Percentiles rank a stretch among this genome's conserved stretches.
Conservation (phyloP, 192 early-diverging fungal species). For the Coemansia sp. region DNA sequence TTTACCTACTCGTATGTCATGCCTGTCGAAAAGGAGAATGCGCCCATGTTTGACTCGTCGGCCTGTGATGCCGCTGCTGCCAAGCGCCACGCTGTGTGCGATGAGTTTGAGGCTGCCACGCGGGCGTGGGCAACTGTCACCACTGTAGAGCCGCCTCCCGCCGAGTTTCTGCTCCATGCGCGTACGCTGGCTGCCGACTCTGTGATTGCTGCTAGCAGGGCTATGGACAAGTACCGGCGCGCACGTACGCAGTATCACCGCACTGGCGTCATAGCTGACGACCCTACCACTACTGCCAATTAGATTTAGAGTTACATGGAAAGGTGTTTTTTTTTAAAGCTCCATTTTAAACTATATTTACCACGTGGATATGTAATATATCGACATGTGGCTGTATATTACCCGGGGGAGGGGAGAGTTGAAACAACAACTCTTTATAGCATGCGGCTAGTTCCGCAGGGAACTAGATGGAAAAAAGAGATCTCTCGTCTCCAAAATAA, state of each 20-base stretch:
- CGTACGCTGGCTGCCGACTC: slow-evolving; percentile 46
- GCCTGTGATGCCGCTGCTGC: slow-evolving; percentile 40
- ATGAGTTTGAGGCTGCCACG: slow-evolving; percentile 53
- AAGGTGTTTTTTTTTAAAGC: neutral
- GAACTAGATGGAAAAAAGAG: neutral
- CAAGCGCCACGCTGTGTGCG: slow-evolving; percentile 36
- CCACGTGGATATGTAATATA: no score
- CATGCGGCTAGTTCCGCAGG: no score
- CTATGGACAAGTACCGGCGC: slow-evolving; percentile 55
- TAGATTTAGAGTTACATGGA: slow-evolving; percentile 5
- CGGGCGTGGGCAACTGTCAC: slow-evolving; percentile 48
- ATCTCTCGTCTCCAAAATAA: no score
- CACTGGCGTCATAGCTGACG: slow-evolving; percentile 38
- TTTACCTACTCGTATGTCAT: slow-evolving; percentile 61
- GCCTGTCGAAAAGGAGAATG: slow-evolving; percentile 56
- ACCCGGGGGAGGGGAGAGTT: no score
- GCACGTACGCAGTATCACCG: slow-evolving; percentile 60
- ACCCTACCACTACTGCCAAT: slow-evolving; percentile 18
- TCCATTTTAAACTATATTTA: neutral
- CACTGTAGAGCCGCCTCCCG: neutral
- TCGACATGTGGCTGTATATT: no score
- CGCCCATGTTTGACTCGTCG: slow-evolving; percentile 48
- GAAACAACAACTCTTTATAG: no score
- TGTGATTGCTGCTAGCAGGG: slow-evolving; percentile 53
- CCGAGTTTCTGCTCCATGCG: neutral